Evolutionary conservation across 306 rosid species (phyloP), one percentile per base, ranked within the genome.

Genomic region (Carpinus viminea): DNA sequence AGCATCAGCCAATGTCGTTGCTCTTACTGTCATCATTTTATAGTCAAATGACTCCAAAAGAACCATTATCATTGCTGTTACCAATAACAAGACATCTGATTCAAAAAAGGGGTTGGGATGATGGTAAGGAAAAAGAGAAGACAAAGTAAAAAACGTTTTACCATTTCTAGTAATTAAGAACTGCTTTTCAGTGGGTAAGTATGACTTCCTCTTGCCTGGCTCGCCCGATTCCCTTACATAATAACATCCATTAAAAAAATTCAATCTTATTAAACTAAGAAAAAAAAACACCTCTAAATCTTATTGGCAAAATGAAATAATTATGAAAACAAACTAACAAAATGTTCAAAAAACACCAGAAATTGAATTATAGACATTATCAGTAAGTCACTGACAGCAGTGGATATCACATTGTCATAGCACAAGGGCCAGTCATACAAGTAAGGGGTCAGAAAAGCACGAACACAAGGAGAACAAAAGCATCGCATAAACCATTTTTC

Each of bases 141-240:
- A 41, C 45, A 41, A 41, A 5, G 45, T 41, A 41, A 41, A 41
- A 41, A 41, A 8, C 45, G 45, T 41, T 74, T 48, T 87, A 95
- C 99, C 99, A 69, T 95, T 95, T 80, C 99, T 90, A 70, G 99
- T 92, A 45, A 95, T 87, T 76, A 95, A 87, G 83, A 91, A 93
- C 82, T 93, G 99, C 80, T 95, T 95, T 51, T 89, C 97, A 2
- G 84, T 62, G 21, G 99, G 99, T 36, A 95, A 88, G 84, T 91
- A 95, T 0, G 97, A 65, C 85, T 95, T 95, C 93, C 97, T 89
- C 91, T 93, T 91, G 88, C 86, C 82, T 43, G 95, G 93, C 57
- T 95, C 99, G 56, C 99, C 99, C 0, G 98, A 89, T 79, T 95
- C 99, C 99, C 99, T 95, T 24, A 0, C 50, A 41, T 28, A 36